Conservation (phyloP, 2,329 filamentous ascomycete species). For the Microcyclospora pomicola region DNA sequence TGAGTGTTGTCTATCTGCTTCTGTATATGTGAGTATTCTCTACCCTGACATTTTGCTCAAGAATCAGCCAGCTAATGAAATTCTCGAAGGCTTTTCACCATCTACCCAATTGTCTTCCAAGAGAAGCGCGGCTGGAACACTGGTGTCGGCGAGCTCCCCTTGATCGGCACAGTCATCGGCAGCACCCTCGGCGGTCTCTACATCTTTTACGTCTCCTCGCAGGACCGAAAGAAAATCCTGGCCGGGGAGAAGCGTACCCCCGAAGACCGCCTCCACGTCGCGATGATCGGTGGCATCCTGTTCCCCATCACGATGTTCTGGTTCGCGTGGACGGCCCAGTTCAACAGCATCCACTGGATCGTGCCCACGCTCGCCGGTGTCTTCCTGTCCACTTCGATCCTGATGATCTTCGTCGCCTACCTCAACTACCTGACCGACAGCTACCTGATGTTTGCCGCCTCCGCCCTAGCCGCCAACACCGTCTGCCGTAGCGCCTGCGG, state of each 20-base stretch:
- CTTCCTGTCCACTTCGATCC: constrained; percentile 28
- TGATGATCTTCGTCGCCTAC: constrained; percentile 28
- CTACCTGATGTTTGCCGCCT: constrained; percentile 26
- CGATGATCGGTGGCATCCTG: constrained; percentile 30
- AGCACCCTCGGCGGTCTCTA: constrained; percentile 20
- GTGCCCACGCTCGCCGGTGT: constrained; percentile 33
- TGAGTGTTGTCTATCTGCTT: constrained; percentile 39
- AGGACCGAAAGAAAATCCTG: constrained; percentile 10
- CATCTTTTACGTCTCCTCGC: constrained; percentile 11
- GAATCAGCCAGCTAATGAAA: no score
- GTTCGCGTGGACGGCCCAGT: constrained; percentile 33
- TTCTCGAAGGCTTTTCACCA: constrained; percentile 33
- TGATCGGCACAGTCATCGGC: constrained; percentile 15
- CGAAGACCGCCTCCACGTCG: constrained; percentile 31
- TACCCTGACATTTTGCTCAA: no score
- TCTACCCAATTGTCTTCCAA: constrained; percentile 30
- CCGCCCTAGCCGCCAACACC: constrained; percentile 24
- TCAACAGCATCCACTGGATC: constrained; percentile 33
- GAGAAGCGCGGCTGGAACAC: constrained; percentile 13
- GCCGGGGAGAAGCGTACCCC: constrained; percentile 17
- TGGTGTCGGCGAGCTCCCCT: constrained; percentile 16
- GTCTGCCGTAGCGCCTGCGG: constrained; percentile 23
- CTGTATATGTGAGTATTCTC: constrained; percentile 34
- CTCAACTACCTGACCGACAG: constrained; percentile 23
- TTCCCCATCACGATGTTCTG: constrained; percentile 33